Conservation (phyloP, 768 basidiomycete species). For the Lentinula lateritia region DNA sequence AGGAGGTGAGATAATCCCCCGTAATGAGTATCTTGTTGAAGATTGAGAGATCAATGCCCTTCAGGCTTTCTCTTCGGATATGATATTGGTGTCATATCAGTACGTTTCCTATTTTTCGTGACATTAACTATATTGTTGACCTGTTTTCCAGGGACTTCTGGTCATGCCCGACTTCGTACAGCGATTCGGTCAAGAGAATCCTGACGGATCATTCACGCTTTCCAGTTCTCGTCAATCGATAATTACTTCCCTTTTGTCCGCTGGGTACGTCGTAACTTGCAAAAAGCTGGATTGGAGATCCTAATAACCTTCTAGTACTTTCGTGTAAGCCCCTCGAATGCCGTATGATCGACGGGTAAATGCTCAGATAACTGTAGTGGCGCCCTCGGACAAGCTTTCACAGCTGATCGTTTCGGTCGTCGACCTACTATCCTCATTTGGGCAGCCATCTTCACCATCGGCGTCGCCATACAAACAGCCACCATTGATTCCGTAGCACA, state of each 20-base stretch:
- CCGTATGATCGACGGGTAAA: constrained; percentile 9
- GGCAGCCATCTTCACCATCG: constrained; percentile 67
- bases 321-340: constrained; percentile 33
- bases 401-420: constrained; percentile 67
- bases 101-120: constrained; percentile 19
- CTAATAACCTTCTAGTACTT: constrained; percentile 30
- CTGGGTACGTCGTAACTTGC: constrained; percentile 41
- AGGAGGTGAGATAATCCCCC: not conserved
- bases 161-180: constrained; percentile 75
- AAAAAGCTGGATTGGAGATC: not conserved
- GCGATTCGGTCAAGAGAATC: constrained; percentile 54
- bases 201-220: constrained; percentile 43
- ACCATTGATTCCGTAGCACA: constrained; percentile 56
- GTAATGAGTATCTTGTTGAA: not conserved
- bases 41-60: not conserved
- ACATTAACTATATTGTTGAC: not conserved
- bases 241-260: constrained; percentile 74
- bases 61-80: constrained; percentile 68
- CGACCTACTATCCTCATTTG: constrained; percentile 72
- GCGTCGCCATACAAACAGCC: constrained; percentile 65
- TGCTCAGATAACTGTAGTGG: constrained; percentile 31
- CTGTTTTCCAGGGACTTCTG: constrained; percentile 52
- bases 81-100: constrained; percentile 75
- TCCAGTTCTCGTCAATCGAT: constrained; percentile 65
- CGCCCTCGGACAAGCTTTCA: constrained; percentile 67